These are phyloP conservation scores for Millerago galiae DNA, from an alignment of 805 yeast genomes.

Conservation along the genomic window DNA sequence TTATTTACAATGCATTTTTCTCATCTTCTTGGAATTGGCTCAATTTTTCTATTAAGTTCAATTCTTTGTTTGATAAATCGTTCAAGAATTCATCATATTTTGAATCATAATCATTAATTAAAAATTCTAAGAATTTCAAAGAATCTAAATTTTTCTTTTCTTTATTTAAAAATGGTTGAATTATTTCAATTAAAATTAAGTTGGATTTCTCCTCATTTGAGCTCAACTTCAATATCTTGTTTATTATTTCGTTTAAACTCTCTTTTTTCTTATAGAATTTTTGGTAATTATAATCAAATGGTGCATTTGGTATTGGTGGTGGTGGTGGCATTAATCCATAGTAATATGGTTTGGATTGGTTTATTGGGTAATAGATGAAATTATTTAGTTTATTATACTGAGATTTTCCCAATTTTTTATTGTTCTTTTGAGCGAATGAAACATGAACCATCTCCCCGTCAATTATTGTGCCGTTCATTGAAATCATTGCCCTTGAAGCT, in stretches of 20 bases:
- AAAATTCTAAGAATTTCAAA: not conserved
- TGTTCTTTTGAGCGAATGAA: slow-evolving; percentile 69
- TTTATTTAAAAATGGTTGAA: too few relatives aligned
- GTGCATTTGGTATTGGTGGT: too few relatives aligned
- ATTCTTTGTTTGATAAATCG: slow-evolving; percentile 7
- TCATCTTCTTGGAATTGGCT: not conserved
- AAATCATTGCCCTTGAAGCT: slow-evolving; percentile 60
- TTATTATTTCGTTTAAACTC: too few relatives aligned
- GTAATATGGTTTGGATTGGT: not conserved
- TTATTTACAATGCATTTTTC: not conserved
- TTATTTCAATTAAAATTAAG: too few relatives aligned
- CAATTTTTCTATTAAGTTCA: slow-evolving; percentile 4
- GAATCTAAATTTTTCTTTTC: too few relatives aligned
- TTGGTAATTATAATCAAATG: too few relatives aligned
- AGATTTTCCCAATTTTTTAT: slow-evolving; percentile 34
- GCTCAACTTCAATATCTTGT: too few relatives aligned
- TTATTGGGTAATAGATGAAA: not conserved
- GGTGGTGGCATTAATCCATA: not conserved
- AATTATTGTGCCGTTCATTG: slow-evolving; percentile 52
- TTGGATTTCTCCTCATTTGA: too few relatives aligned
- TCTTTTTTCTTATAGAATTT: too few relatives aligned
- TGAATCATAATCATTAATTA: slow-evolving; percentile 2
- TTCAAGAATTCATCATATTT: slow-evolving; percentile 7
- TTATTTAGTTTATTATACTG: not conserved
- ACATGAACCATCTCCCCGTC: slow-evolving; percentile 52